Conservation (phyloP, 352 stramenopile species). For the Phytophthora pisi region DNA sequence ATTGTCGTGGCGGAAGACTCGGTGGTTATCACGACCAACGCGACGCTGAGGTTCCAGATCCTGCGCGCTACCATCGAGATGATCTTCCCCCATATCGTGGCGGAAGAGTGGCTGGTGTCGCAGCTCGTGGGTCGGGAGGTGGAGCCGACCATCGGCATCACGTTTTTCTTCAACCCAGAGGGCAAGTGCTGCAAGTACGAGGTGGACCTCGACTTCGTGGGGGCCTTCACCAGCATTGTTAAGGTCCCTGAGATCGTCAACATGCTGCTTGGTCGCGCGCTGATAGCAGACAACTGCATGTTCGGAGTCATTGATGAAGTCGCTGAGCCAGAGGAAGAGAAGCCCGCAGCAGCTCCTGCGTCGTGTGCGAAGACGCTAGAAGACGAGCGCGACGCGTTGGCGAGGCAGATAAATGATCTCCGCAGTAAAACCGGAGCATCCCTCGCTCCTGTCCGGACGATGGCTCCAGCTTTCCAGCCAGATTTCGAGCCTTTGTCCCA, state of each 20-base stretch:
- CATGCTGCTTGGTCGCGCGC: neutral
- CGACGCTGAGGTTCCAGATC: neutral
- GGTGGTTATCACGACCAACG: neutral
- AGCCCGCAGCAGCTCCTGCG: neutral
- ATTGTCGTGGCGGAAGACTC: neutral
- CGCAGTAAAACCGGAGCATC: neutral
- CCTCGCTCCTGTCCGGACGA: neutral
- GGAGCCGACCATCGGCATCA: neutral
- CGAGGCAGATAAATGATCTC: neutral
- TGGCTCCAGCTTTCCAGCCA: neutral
- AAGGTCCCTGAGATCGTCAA: neutral
- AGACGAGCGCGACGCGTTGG: neutral
- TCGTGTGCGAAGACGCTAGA: neutral
- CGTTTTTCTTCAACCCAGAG: constrained; percentile 1
- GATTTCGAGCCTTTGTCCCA: neutral
- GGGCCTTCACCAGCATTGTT: neutral
- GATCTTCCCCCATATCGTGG: neutral
- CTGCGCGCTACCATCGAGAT: neutral
- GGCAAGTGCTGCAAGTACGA: neutral
- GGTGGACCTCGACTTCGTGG: neutral
- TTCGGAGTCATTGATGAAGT: neutral
- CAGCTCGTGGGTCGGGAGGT: neutral
- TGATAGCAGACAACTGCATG: constrained; percentile 1
- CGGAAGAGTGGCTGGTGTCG: neutral
- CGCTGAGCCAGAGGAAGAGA: neutral